These are phyloP conservation scores for Parathielavia hyrcaniae DNA, from an alignment of 495 filamentous ascomycete genomes.

Conservation along the genomic window DNA sequence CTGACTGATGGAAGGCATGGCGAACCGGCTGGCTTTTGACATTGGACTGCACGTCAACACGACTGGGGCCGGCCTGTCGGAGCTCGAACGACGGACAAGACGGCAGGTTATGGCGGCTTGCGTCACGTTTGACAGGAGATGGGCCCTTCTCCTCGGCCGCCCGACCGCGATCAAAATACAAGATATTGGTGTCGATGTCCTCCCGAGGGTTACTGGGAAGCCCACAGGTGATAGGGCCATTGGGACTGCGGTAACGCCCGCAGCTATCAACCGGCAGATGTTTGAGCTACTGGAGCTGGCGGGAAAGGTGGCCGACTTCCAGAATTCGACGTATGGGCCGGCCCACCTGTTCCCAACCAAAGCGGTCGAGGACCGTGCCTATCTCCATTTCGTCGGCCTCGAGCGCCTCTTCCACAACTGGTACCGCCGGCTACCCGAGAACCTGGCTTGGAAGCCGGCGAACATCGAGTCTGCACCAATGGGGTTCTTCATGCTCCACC, in stretches of 20 bases:
- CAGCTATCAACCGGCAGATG: conserved; percentile 42
- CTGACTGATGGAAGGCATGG: conserved; percentile 31
- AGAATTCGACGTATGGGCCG: conserved; percentile 21
- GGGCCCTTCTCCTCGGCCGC: conserved; percentile 47
- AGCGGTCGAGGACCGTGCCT: conserved; percentile 36
- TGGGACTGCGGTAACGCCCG: conserved; percentile 30
- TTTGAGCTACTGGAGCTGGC: conserved; percentile 50
- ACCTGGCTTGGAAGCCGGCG: conserved; percentile 42
- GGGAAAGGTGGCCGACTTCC: conserved; percentile 42
- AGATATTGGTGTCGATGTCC: conserved; percentile 43
- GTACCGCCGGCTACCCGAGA: conserved; percentile 45
- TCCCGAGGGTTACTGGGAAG: conserved; percentile 20
- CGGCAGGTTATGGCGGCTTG: conserved; percentile 46
- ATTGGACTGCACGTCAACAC: conserved; percentile 46
- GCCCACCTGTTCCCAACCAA: conserved; percentile 21
- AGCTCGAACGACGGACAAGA: conserved; percentile 40
- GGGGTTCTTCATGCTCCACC: conserved; percentile 49
- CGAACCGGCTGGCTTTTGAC: conserved; percentile 46
- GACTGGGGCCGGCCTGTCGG: conserved; percentile 31
- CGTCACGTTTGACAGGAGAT: conserved; percentile 48
- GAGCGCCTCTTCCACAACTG: conserved; percentile 48
- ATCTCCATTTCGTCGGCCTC: conserved; percentile 42
- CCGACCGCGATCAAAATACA: conserved; percentile 47
- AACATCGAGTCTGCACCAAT: conserved; percentile 46
- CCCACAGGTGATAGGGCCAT: conserved; percentile 4